These are phyloP conservation scores for Nicotiana noctiflora DNA, from an alignment of 257 asterid species.

Conservation along the genomic window DNA sequence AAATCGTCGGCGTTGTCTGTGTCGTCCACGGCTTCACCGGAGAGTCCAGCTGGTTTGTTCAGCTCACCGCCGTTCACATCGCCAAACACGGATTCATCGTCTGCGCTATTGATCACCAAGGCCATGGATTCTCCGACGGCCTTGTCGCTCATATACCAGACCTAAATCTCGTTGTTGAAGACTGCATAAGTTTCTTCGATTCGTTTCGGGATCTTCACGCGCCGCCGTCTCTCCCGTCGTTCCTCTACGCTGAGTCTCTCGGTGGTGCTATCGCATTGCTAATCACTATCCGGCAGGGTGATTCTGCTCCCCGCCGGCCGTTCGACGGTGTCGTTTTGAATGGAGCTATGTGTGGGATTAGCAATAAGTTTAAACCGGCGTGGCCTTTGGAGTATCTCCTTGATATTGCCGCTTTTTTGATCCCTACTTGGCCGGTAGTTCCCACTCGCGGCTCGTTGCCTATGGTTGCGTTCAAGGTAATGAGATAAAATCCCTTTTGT, in stretches of 20 bases:
- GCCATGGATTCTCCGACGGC: slow-evolving; percentile 93
- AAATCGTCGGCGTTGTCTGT: slow-evolving; percentile 64
- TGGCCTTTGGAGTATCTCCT: slow-evolving; percentile 97
- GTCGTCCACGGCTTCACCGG: slow-evolving; percentile 96
- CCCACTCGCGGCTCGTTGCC: slow-evolving; percentile 90
- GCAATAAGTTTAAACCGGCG: slow-evolving; percentile 86
- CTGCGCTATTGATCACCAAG: slow-evolving; percentile 95
- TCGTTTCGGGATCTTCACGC: slow-evolving; percentile 40
- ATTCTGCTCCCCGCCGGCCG: slow-evolving; percentile 36
- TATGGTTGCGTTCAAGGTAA: slow-evolving; percentile 75
- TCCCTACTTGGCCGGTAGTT: slow-evolving; percentile 77
- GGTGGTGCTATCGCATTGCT: slow-evolving; percentile 91
- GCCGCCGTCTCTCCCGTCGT: slow-evolving; percentile 49
- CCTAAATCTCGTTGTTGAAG: slow-evolving; percentile 63
- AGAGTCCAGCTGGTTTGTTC: slow-evolving; percentile 90
- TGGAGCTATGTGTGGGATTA: slow-evolving; percentile 95
- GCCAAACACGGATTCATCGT: slow-evolving; percentile 81
- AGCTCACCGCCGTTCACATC: slow-evolving; percentile 72
- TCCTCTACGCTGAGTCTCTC: slow-evolving; percentile 72
- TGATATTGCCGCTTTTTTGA: slow-evolving; percentile 58
- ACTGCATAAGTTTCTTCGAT: slow-evolving; percentile 55
- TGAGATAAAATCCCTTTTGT: not conserved
- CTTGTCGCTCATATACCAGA: slow-evolving; percentile 73
- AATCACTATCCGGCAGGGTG: slow-evolving; percentile 62
- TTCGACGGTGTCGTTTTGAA: slow-evolving; percentile 82